A percentile compares a stretch with the other conserved stretches of the same genome.
phyloP scores from a whole-genome alignment of 805 yeast species.

The Pichia heedii region DNA sequence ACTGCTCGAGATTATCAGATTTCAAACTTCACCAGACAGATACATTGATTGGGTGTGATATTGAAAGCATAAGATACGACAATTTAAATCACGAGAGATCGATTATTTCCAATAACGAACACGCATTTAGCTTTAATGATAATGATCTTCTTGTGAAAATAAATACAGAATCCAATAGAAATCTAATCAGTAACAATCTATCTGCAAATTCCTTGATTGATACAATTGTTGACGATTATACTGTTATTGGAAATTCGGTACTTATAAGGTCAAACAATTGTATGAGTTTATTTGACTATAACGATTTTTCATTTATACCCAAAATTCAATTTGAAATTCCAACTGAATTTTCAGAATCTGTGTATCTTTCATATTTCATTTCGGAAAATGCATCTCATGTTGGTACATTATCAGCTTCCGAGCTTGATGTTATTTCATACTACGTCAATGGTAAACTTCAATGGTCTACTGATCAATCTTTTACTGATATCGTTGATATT shows the following conservation, averaged over 20 bases:
- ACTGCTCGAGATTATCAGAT: not conserved
- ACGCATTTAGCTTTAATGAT: not conserved
- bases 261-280: conserved; percentile 5
- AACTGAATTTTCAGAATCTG: conserved; percentile 15
- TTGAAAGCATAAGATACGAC: not conserved
- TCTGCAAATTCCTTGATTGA: conserved; percentile 4
- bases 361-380: conserved; percentile 7
- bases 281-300: conserved; percentile 16
- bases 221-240: not conserved
- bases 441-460: conserved; percentile 17
- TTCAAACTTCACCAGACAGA: not conserved
- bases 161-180: not conserved
- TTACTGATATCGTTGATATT: conserved; percentile 30
- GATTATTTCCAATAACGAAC: not conserved
- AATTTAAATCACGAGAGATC: too few species aligned
- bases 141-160: not conserved
- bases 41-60: not conserved
- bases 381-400: conserved; percentile 5
- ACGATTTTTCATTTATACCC: conserved; percentile 6
- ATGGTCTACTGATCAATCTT: conserved; percentile 40
- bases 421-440: conserved; percentile 11
- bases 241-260: conserved; percentile 1
- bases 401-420: conserved; percentile 10
- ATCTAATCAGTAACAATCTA: conserved; percentile 4
- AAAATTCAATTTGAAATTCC: conserved; percentile 6